Conservation (phyloP, 176 grass and related monocot species). For the Canna indica region DNA sequence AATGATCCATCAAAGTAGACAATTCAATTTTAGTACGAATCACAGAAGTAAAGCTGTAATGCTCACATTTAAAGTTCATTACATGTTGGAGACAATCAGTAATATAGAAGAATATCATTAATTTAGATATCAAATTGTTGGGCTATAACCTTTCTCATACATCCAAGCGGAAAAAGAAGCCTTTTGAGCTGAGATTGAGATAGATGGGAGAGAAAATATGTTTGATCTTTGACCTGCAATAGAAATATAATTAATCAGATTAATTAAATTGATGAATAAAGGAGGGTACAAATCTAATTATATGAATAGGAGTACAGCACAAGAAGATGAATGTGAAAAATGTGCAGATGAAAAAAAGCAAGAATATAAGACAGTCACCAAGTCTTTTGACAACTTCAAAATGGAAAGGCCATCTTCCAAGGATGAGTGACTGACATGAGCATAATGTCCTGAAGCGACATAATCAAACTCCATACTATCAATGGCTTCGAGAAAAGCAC, state of each 20-base stretch:
- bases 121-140: not conserved
- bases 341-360: not conserved
- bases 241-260: not conserved
- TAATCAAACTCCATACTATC: constrained; percentile 74
- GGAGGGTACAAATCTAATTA: not conserved
- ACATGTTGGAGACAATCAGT: not conserved
- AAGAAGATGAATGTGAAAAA: not conserved
- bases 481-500: constrained; percentile 77
- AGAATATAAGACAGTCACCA: constrained; percentile 17
- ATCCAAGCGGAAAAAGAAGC: constrained; percentile 89
- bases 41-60: not conserved
- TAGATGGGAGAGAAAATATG: constrained; percentile 94
- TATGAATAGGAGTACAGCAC: not conserved
- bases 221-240: constrained; percentile 91
- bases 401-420: constrained; percentile 27
- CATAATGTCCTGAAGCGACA: constrained; percentile 98
- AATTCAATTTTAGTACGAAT: not conserved
- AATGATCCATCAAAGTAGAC: not conserved
- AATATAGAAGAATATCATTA: not conserved
- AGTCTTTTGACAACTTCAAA: constrained; percentile 73
- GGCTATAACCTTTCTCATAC: constrained; percentile 57
- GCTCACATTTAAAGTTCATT: not conserved
- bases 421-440: constrained; percentile 53
- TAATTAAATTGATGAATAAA: not conserved
- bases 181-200: constrained; percentile 73